phyloP scores from a whole-genome alignment of 192 early-diverging fungal species.

The Jimgerdemannia lactiflua region DNA sequence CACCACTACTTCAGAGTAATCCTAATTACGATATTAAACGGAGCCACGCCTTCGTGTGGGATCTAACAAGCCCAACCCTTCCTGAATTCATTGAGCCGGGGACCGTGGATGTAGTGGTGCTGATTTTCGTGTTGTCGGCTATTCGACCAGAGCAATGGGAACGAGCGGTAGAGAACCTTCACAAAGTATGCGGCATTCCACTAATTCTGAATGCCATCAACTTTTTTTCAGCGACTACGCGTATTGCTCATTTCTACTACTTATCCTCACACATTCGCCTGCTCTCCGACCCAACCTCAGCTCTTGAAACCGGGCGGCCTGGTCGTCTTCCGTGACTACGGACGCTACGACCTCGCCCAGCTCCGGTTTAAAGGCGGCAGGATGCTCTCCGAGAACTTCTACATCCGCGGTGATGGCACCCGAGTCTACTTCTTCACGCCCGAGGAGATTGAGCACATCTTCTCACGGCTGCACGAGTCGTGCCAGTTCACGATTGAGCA shows the following conservation, averaged over 20 bases:
- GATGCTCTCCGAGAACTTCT: slow-evolving; percentile 91
- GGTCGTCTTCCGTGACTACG: slow-evolving; percentile 93
- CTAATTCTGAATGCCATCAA: not conserved
- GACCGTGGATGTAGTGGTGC: slow-evolving; percentile 86
- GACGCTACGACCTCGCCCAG: slow-evolving; percentile 97
- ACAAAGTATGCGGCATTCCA: slow-evolving; percentile 43
- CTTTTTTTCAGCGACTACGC: not conserved
- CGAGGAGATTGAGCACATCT: slow-evolving; percentile 28
- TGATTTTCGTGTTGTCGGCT: slow-evolving; percentile 97
- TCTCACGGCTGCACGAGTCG: slow-evolving; percentile 49
- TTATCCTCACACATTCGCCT: not conserved
- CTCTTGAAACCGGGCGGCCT: slow-evolving; percentile 88
- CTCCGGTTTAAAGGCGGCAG: slow-evolving; percentile 92
- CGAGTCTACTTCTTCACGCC: slow-evolving; percentile 92
- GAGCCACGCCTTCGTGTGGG: slow-evolving; percentile 93
- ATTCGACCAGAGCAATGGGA: slow-evolving; percentile 84
- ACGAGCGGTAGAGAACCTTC: slow-evolving; percentile 78
- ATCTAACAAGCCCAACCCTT: slow-evolving; percentile 76
- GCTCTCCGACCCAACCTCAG: slow-evolving; percentile 8
- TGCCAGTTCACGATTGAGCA: slow-evolving; percentile 69
- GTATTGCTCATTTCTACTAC: not conserved
- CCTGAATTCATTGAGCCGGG: slow-evolving; percentile 68
- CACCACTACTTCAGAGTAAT: slow-evolving; percentile 21
- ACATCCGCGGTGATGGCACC: slow-evolving; percentile 96
- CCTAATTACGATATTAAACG: slow-evolving; percentile 64